Evolutionary conservation across 257 asterid genomes (phyloP), one percentile per base, ranked within the genome.

Genomic region (Plantago elongata): DNA sequence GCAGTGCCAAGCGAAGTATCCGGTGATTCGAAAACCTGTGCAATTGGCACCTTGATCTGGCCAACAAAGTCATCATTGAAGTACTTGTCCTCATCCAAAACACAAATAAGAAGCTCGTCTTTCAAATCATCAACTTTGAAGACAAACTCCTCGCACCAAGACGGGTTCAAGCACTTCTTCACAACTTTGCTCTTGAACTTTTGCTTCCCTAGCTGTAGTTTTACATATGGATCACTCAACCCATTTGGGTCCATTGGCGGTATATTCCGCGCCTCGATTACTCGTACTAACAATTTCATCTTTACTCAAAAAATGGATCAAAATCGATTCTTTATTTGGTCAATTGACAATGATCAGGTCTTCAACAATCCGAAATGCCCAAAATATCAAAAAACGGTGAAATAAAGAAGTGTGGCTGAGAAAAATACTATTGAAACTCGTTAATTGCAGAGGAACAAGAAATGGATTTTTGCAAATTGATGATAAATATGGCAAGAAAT

Each of bases 161-260:
- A 81, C 15, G 99, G 99, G 47, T 78, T 93, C 77, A 93, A 74
- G 70, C 80, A 72, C 79, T 93, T 93, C 80, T 89, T 85, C 46
- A 89, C 84, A 27, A 90, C 97, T 79, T 89, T 89, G 62, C 84
- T 87, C 80, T 67, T 79, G 69, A 77, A 81, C 69, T 71, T 85
- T 63, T 87, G 97, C 79, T 63, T 93, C 18, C 97, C 99, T 75
- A 93, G 51, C 80, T 84, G 91, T 68, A 93, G 71, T 68, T 84
- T 93, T 38, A 87, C 99, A 65, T 93, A 93, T 29, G 99, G 97
- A 77, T 93, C 97, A 76, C 94, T 89, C 56, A 80, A 81, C 17
- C 97, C 99, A 77, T 89, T 93, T 13, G 82, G 86, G 78, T 89
- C 95, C 78, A 82, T 77, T 51, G 96, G 84, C 54, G 97, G 97